Evolutionary conservation across 2,329 filamentous ascomycete species (phyloP).

Genomic region (Alternaria sp.): DNA sequence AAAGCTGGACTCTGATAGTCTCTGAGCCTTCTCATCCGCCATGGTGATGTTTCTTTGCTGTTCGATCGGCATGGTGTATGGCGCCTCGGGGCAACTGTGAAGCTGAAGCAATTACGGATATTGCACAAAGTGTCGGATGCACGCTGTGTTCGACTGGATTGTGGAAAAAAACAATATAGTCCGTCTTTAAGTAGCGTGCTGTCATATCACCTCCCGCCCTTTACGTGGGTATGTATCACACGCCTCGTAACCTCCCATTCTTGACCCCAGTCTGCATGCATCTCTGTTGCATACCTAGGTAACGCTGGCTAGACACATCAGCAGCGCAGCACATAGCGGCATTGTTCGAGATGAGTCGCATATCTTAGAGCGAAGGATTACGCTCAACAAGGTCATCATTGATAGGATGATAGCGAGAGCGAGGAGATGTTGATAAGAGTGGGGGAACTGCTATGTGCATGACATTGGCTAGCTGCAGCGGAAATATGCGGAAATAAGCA

Average conservation of each 20-base stretch:
- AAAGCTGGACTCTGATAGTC: not conserved
- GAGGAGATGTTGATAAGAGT: slow-evolving; percentile 11
- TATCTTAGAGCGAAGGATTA: not conserved
- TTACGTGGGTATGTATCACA: not conserved
- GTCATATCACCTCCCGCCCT: not conserved
- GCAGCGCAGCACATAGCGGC: not conserved
- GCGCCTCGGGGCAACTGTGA: too few relatives aligned
- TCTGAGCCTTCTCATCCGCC: not conserved
- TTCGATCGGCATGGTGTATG: not conserved
- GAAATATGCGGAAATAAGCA: slow-evolving; percentile 7
- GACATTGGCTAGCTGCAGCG: not conserved
- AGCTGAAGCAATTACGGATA: not conserved
- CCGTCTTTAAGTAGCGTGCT: not conserved
- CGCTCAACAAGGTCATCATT: not conserved
- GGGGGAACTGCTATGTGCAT: slow-evolving; percentile 5
- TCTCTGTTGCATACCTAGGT: not conserved
- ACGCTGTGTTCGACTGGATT: not conserved
- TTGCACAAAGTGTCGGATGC: not conserved
- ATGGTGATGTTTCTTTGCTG: not conserved
- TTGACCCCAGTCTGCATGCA: not conserved
- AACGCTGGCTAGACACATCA: not conserved
- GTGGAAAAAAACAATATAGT: not conserved
- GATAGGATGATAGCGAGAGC: slow-evolving; percentile 2
- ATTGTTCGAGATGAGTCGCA: not conserved
- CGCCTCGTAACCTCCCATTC: not conserved